These are phyloP conservation scores for Arthroderma sp. DNA, from an alignment of 2,329 filamentous ascomycete genomes.

Conservation along the genomic window DNA sequence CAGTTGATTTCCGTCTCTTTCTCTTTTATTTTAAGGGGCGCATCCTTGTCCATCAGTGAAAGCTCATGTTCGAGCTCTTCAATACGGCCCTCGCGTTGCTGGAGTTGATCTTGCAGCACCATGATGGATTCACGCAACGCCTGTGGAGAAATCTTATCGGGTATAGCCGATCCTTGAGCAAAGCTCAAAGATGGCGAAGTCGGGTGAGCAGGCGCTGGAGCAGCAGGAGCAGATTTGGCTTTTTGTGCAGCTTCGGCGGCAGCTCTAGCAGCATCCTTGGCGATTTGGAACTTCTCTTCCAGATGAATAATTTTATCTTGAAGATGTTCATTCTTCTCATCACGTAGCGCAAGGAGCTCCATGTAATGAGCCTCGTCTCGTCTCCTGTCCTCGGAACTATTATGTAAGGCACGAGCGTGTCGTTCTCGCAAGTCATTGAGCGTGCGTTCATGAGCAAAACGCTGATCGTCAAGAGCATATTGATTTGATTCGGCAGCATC, in stretches of 20 bases:
- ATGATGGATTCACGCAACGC: slow-evolving; percentile 91
- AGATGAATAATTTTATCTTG: slow-evolving; percentile 74
- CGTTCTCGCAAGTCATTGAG: slow-evolving; percentile 63
- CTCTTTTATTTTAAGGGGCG: slow-evolving; percentile 71
- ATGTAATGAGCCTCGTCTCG: slow-evolving; percentile 65
- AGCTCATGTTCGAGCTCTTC: slow-evolving; percentile 70
- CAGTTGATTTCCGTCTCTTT: slow-evolving; percentile 88
- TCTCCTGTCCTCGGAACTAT: slow-evolving; percentile 67
- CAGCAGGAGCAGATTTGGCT: slow-evolving; percentile 24
- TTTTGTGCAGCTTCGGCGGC: slow-evolving; percentile 63
- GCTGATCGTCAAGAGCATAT: slow-evolving; percentile 42
- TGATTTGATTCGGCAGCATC: slow-evolving; percentile 42
- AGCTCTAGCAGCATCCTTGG: slow-evolving; percentile 72
- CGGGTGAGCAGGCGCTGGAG: slow-evolving; percentile 28
- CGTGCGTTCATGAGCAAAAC: slow-evolving; percentile 55
- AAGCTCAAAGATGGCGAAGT: slow-evolving; percentile 36
- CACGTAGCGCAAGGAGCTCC: slow-evolving; percentile 67
- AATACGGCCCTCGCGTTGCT: slow-evolving; percentile 81
- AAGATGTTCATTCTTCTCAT: slow-evolving; percentile 72
- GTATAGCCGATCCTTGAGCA: slow-evolving; percentile 37
- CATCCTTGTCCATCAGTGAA: slow-evolving; percentile 58
- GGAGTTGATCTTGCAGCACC: slow-evolving; percentile 90
- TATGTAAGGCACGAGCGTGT: slow-evolving; percentile 60
- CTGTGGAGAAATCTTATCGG: slow-evolving; percentile 85
- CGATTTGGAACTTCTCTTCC: slow-evolving; percentile 82